Percentiles rank a stretch among this genome's conserved stretches.
phyloP scores from a whole-genome alignment of 768 basidiomycete species.

The Termitomyces sp. region DNA sequence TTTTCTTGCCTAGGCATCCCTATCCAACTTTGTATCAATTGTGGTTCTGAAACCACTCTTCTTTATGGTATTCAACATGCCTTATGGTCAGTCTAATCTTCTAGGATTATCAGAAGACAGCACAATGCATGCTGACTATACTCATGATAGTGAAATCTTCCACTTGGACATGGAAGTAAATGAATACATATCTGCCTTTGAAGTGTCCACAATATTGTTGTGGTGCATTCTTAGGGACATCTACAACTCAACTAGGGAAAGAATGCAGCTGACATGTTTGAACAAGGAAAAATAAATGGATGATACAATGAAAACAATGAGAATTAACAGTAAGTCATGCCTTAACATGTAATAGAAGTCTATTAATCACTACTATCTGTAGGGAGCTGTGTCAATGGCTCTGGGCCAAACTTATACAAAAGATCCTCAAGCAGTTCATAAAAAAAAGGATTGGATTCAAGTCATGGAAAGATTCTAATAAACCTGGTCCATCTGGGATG shows the following conservation, averaged over 20 bases:
- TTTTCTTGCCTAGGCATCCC: no score
- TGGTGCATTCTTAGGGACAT: slow-evolving; percentile 30
- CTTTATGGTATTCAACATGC: slow-evolving; percentile 18
- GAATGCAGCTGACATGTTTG: slow-evolving; percentile 20
- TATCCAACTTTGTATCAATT: slow-evolving; percentile 26
- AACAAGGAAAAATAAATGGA: slow-evolving; percentile 8
- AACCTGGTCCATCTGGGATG: neutral
- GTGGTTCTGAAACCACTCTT: slow-evolving; percentile 29
- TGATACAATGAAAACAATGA: slow-evolving; percentile 7
- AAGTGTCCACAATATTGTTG: slow-evolving; percentile 28
- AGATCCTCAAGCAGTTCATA: neutral
- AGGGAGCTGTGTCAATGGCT: slow-evolving; percentile 19
- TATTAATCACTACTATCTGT: neutral
- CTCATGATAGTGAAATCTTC: no score
- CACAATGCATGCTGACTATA: no score
- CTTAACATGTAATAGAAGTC: slow-evolving; percentile 3
- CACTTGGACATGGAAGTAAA: slow-evolving; percentile 11
- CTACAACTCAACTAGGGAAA: slow-evolving; percentile 13
- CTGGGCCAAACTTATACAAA: slow-evolving; percentile 11
- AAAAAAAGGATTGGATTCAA: slow-evolving; percentile 19
- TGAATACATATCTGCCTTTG: slow-evolving; percentile 26
- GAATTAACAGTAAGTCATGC: slow-evolving; percentile 23
- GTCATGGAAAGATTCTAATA: slow-evolving; percentile 10
- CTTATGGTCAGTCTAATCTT: neutral
- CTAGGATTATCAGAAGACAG: neutral